Base-by-base conservation (phyloP, 768 basidiomycete genomes). In the Cubamyces lactineus region DNA sequence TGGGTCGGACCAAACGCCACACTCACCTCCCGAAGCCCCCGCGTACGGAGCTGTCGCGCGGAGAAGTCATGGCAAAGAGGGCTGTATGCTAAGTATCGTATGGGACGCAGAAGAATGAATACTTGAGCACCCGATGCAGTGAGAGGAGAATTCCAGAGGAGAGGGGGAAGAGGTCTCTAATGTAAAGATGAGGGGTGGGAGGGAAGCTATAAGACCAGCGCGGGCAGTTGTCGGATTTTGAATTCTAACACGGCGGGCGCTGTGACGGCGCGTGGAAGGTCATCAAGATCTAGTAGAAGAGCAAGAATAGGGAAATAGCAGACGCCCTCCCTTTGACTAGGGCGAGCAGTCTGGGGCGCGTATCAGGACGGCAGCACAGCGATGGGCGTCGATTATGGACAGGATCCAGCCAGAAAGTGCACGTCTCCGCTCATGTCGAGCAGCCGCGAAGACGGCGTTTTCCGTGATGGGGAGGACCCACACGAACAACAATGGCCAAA, bases 221-320 rank as follows among this genome's bases (percentile, higher is more conserved):
- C 63, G 63, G 26, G 26, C 52, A 41, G 48, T 48, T 50, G 63
- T 50, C 57, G 63, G 63, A 28, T 17, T 53, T 58, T 58, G 47
- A 63, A 63, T 54, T 26, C 38, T 52, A 38, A 39, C 19, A 47
- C 38, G 11, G 40, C 42, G 45, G 38, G 62, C 60, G 53, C 60
- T 49, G 52, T 49, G 48, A 34, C 34, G 46, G 48, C 56, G 62
- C 56, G 55, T 63, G 49, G 53, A 43, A 24, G 21, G 15, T 30
- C 26, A 42, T 53, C 50, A 46, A 46, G 56, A 58, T 54, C 50
- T 17, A 24, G 23, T 43, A 48, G 30, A 54, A 45, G 30, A 58
- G 57, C 24, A 38, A 16, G 58, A 45, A 51, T 46, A 30, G 39
- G 6, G 45, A 59, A n/a, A 23, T 12, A 24, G 15, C 26, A 39